Conservation (phyloP, 495 filamentous ascomycete genomes). For the Neurospora terricola region DNA sequence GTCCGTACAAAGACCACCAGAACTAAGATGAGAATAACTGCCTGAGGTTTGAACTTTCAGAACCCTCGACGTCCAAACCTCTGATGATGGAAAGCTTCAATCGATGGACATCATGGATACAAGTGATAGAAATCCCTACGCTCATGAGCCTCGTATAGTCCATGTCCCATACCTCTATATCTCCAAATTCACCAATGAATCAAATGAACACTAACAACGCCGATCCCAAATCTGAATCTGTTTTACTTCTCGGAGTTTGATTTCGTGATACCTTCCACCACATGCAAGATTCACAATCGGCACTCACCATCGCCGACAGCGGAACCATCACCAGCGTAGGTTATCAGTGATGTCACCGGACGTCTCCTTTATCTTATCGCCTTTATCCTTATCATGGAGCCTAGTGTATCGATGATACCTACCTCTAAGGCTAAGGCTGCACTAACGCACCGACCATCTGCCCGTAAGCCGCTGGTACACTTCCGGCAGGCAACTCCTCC, state of each 20-base stretch:
- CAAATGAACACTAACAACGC: background rate
- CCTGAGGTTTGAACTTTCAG: background rate
- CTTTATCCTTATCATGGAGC: background rate
- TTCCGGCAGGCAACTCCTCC: background rate
- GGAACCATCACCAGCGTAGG: background rate
- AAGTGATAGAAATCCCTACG: background rate
- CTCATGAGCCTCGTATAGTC: background rate
- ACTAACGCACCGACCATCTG: too few species aligned
- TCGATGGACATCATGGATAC: background rate
- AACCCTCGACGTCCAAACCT: background rate
- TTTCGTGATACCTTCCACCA: background rate
- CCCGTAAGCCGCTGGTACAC: too few species aligned
- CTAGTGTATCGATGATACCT: too few species aligned
- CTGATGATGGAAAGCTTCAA: background rate
- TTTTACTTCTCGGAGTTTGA: background rate
- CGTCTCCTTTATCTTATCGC: background rate
- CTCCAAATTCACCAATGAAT: background rate
- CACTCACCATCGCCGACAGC: background rate
- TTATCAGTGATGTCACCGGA: background rate
- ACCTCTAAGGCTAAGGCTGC: too few species aligned
- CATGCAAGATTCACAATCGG: background rate
- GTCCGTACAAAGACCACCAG: background rate
- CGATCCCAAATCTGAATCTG: background rate
- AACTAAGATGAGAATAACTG: background rate
- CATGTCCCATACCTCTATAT: background rate